Percentiles rank a stretch among this genome's conserved stretches.
Conservation (phyloP, 805 yeast species). For the Metschnikowia reukaufii region DNA sequence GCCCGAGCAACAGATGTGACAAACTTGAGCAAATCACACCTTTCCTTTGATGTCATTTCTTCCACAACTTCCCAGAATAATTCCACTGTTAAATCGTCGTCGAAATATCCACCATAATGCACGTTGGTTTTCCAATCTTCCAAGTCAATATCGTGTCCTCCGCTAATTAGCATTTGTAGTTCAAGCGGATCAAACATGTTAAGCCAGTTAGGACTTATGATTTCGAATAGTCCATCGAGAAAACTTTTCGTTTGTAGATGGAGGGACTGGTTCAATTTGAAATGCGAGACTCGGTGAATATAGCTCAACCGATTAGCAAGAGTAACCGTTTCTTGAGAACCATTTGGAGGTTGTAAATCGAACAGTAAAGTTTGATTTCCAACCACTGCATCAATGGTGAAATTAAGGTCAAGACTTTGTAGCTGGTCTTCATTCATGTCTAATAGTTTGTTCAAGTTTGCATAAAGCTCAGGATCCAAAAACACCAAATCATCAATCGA, state of each 20-base stretch:
- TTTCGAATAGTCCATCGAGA: constrained; percentile 65
- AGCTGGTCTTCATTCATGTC: constrained; percentile 56
- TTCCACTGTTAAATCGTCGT: constrained; percentile 55
- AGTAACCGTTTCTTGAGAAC: constrained; percentile 57
- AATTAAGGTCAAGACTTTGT: constrained; percentile 59
- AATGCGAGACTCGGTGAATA: constrained; percentile 74
- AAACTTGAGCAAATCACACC: constrained; percentile 70
- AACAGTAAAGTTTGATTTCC: constrained; percentile 42
- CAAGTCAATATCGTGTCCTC: constrained; percentile 70
- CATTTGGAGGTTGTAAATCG: constrained; percentile 59
- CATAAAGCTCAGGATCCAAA: constrained; percentile 67
- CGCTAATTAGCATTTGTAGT: constrained; percentile 70
- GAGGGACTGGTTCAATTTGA: constrained; percentile 66
- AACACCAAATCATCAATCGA: constrained; percentile 78
- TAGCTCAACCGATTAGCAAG: constrained; percentile 65
- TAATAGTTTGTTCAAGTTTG: constrained; percentile 61
- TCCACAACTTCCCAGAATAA: constrained; percentile 74
- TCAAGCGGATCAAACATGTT: constrained; percentile 83
- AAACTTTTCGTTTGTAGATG: constrained; percentile 61
- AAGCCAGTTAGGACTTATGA: constrained; percentile 75
- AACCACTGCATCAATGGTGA: constrained; percentile 57
- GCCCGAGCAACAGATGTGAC: constrained; percentile 92
- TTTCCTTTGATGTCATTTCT: constrained; percentile 65
- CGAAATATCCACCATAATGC: constrained; percentile 54
- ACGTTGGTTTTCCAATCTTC: constrained; percentile 65